A percentile compares a stretch with the other conserved stretches of the same genome.
Evolutionary conservation across 1,139 yeast species (phyloP).

Genomic region (Nakaseomyces glabratus): DNA sequence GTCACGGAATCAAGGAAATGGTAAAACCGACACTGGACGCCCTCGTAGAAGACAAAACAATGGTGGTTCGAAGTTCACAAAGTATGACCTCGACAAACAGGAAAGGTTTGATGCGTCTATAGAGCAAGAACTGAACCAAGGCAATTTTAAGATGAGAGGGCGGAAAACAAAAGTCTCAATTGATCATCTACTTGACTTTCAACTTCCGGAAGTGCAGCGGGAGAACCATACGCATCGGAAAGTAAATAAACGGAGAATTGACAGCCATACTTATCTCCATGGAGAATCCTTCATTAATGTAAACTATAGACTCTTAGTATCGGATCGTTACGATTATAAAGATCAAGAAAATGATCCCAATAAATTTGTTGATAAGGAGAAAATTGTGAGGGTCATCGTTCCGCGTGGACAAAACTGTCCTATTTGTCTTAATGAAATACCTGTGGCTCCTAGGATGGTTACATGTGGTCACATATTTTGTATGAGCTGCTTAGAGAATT

Average conservation of each 20-base stretch:
- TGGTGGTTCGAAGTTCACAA: too few species aligned
- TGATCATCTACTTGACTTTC: slow-evolving; percentile 56
- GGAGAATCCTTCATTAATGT: slow-evolving; percentile 78
- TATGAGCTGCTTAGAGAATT: slow-evolving; percentile 65
- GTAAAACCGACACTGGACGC: too few species aligned
- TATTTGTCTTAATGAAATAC: slow-evolving; percentile 75
- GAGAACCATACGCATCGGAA: slow-evolving; percentile 16
- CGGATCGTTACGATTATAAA: slow-evolving; percentile 46
- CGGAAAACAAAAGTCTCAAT: slow-evolving; percentile 51
- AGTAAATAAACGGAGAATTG: slow-evolving; percentile 20
- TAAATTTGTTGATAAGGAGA: slow-evolving; percentile 51
- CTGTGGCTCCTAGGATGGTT: slow-evolving; percentile 90
- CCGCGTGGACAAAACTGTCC: slow-evolving; percentile 78
- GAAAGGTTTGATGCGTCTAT: slow-evolving; percentile 23
- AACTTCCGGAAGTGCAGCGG: slow-evolving; percentile 45
- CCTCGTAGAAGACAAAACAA: too few species aligned
- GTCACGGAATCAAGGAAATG: too few species aligned
- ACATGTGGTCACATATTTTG: slow-evolving; percentile 92
- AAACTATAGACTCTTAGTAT: slow-evolving; percentile 74
- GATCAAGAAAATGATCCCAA: slow-evolving; percentile 66
- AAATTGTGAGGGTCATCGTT: slow-evolving; percentile 62
- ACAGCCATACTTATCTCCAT: slow-evolving; percentile 36
- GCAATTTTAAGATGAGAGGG: slow-evolving; percentile 33
- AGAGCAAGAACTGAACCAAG: slow-evolving; percentile 33
- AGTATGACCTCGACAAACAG: slow-evolving; percentile 2